Evolutionary conservation across 306 rosid species (phyloP).

Genomic region (Quercus robur): DNA sequence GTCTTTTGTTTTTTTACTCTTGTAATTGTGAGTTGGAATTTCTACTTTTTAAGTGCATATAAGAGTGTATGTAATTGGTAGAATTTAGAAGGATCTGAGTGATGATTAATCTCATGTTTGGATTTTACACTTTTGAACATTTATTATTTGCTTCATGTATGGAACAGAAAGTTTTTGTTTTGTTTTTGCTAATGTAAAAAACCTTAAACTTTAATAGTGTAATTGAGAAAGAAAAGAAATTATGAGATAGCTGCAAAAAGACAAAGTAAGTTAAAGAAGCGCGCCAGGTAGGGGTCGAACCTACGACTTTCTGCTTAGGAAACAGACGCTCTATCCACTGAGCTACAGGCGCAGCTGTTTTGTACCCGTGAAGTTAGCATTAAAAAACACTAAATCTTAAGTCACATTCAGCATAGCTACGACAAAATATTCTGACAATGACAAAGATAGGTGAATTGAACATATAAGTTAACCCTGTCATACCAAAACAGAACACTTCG

Average conservation of each 20-base stretch:
- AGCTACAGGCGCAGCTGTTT: constrained; percentile 62
- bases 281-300: constrained; percentile 97
- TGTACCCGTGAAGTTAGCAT: not conserved
- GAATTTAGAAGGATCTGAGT: not conserved
- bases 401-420: not conserved
- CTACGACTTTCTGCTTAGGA: constrained; percentile 96
- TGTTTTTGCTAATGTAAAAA: too few relatives aligned
- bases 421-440: not conserved
- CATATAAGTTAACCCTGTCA: too few relatives aligned
- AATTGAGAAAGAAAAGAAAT: not conserved
- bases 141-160: too few relatives aligned
- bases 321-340: constrained; percentile 97
- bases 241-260: not conserved
- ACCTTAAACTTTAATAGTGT: not conserved
- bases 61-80: not conserved
- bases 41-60: constrained; percentile 14
- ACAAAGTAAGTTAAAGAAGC: not conserved
- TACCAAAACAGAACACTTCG: too few relatives aligned
- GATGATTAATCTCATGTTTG: too few relatives aligned
- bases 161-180: too few relatives aligned
- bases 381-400: too few relatives aligned
- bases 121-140: not conserved
- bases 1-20: not conserved
- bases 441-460: not conserved
- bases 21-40: not conserved